phyloP scores from a whole-genome alignment of 805 yeast genomes.

The Candida nanaspora region DNA sequence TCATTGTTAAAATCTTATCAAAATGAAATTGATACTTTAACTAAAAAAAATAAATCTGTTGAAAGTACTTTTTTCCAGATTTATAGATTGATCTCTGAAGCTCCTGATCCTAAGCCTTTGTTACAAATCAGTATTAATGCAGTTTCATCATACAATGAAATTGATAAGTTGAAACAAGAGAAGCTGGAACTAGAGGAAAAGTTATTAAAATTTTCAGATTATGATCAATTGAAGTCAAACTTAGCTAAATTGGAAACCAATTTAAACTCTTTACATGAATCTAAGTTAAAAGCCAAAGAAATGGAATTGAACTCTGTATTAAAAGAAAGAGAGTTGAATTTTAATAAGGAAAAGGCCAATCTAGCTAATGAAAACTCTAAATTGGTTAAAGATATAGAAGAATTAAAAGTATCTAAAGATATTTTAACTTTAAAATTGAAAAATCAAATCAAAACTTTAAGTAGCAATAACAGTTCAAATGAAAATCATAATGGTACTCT shows the following conservation, averaged over 20 bases:
- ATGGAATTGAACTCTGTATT: slow-evolving; percentile 60
- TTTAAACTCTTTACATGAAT: slow-evolving; percentile 45
- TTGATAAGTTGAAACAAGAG: slow-evolving; percentile 44
- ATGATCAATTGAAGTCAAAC: slow-evolving; percentile 64
- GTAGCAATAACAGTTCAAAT: slow-evolving; percentile 11
- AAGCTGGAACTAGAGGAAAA: slow-evolving; percentile 46
- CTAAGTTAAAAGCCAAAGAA: slow-evolving; percentile 61
- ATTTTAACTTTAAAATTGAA: slow-evolving; percentile 53
- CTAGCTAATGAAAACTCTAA: slow-evolving; percentile 43
- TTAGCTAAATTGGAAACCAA: slow-evolving; percentile 54
- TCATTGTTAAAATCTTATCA: slow-evolving; percentile 73
- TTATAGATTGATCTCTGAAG: slow-evolving; percentile 74
- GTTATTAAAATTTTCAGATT: slow-evolving; percentile 63
- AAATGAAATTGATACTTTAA: slow-evolving; percentile 76
- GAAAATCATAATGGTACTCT: slow-evolving; percentile 4
- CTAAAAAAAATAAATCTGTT: slow-evolving; percentile 66
- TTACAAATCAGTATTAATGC: slow-evolving; percentile 65
- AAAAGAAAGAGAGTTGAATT: slow-evolving; percentile 67
- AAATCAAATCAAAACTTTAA: slow-evolving; percentile 38
- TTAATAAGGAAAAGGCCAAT: slow-evolving; percentile 53
- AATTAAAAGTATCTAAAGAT: slow-evolving; percentile 56
- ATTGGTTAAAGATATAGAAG: slow-evolving; percentile 51
- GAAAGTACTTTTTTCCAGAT: slow-evolving; percentile 70
- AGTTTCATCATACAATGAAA: slow-evolving; percentile 40
- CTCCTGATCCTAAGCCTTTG: slow-evolving; percentile 88